These are phyloP conservation scores for Cardiospermum halicacabum DNA, from an alignment of 345 rosid species.

Conservation along the genomic window DNA sequence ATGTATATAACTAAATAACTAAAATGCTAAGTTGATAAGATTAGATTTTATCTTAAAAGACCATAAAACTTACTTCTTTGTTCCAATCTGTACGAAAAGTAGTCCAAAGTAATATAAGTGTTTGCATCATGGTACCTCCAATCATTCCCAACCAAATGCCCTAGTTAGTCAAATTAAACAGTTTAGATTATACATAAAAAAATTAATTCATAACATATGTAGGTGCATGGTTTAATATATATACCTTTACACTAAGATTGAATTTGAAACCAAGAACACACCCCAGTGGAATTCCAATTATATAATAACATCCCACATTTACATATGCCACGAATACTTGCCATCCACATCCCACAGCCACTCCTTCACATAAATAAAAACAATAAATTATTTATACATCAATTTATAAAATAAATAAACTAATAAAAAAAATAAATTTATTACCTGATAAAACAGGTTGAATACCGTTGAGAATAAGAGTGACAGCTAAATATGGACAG, in stretches of 20 bases:
- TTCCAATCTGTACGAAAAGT: conserved; percentile 53
- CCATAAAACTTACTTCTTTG: conserved; percentile 35
- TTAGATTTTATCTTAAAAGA: background rate
- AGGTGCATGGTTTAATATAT: background rate
- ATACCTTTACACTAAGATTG: conserved; percentile 48
- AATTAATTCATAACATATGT: too few species aligned
- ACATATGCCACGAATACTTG: conserved; percentile 64
- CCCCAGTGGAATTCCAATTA: conserved; percentile 51
- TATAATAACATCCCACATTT: conserved; percentile 57
- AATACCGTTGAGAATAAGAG: conserved; percentile 45
- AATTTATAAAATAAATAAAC: too few species aligned
- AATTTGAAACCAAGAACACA: conserved; percentile 57
- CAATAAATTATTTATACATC: too few species aligned
- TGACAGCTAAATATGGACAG: conserved; percentile 46
- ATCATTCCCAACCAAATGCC: conserved; percentile 70
- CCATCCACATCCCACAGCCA: conserved; percentile 84
- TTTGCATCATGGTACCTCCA: conserved; percentile 54
- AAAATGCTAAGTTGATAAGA: background rate
- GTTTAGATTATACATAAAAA: too few species aligned
- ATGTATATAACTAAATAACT: too few species aligned
- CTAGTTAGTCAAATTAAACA: conserved; percentile 15
- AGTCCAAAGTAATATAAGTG: conserved; percentile 40
- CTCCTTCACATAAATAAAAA: conserved; percentile 31
- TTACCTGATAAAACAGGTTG: conserved; percentile 72
- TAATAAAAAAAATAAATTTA: background rate